Conservation (phyloP, 495 filamentous ascomycete genomes). For the Penicillium taxi region DNA sequence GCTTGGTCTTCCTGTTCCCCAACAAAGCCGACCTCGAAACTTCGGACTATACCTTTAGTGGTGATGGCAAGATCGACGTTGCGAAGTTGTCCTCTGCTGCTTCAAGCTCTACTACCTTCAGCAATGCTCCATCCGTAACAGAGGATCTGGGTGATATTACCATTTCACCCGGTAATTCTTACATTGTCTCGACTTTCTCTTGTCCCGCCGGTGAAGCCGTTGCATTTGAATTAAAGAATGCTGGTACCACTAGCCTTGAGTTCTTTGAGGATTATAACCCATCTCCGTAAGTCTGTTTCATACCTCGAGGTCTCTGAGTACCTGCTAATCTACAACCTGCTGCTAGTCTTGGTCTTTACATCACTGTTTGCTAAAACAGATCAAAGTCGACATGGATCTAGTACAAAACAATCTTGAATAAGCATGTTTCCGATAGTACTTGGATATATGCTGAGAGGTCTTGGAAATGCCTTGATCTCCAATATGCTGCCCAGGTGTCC, state of each 20-base stretch:
- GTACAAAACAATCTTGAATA: conserved; percentile 7
- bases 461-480: no score
- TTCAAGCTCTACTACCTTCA: conserved; percentile 40
- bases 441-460: no score
- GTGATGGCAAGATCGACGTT: conserved; percentile 49
- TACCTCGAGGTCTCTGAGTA: background rate
- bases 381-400: background rate
- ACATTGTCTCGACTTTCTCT: conserved; percentile 44
- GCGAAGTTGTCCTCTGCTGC: conserved; percentile 33
- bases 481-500: no score
- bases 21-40: conserved; percentile 42
- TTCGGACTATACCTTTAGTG: conserved; percentile 48
- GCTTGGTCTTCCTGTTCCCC: conserved; percentile 61
- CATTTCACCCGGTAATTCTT: conserved; percentile 49
- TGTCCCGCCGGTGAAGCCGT: conserved; percentile 49
- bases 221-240: conserved; percentile 43
- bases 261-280: conserved; percentile 58
- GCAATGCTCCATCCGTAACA: conserved; percentile 38
- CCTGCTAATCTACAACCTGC: background rate
- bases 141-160: conserved; percentile 39
- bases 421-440: no score
- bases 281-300: conserved; percentile 33
- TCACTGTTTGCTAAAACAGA: conserved; percentile 9
- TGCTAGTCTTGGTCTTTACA: conserved; percentile 5
- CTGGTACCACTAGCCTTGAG: conserved; percentile 44